Evolutionary conservation across 805 yeast species (phyloP).

Genomic region (Kuraishia piskuri): DNA sequence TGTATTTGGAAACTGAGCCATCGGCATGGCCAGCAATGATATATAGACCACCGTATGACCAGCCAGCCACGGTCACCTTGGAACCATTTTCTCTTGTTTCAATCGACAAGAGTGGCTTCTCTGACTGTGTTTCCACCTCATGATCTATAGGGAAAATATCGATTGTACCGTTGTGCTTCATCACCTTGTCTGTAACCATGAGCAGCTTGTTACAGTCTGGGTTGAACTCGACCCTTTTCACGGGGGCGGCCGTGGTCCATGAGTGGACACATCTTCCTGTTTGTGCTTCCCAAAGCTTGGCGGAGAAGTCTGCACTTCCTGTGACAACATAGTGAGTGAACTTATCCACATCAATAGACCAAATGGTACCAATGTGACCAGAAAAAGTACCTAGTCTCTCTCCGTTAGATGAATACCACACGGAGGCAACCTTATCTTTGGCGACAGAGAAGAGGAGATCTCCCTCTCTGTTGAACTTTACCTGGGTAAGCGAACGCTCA

Average conservation of each 20-base stretch:
- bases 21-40: slow-evolving; percentile 85
- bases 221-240: slow-evolving; percentile 80
- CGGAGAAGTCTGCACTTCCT: slow-evolving; percentile 84
- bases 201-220: slow-evolving; percentile 63
- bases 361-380: slow-evolving; percentile 89
- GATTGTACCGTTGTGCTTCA: slow-evolving; percentile 81
- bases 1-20: slow-evolving; percentile 77
- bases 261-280: slow-evolving; percentile 70
- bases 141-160: slow-evolving; percentile 55
- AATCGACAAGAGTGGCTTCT: slow-evolving; percentile 52
- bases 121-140: slow-evolving; percentile 31
- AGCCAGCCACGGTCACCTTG: slow-evolving; percentile 76
- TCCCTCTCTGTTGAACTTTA: slow-evolving; percentile 92
- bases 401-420: slow-evolving; percentile 94
- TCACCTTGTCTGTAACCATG: slow-evolving; percentile 82
- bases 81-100: slow-evolving; percentile 46
- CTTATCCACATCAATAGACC: slow-evolving; percentile 84
- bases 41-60: slow-evolving; percentile 68
- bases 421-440: slow-evolving; percentile 81
- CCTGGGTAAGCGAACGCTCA: slow-evolving; percentile 96
- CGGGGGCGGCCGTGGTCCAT: slow-evolving; percentile 78
- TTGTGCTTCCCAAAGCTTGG: slow-evolving; percentile 76
- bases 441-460: slow-evolving; percentile 88
- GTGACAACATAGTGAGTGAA: slow-evolving; percentile 67
- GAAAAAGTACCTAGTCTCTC: slow-evolving; percentile 90